Evolutionary conservation across 179 eudicot genomes (phyloP).

Genomic region (Amaranthus tricolor): DNA sequence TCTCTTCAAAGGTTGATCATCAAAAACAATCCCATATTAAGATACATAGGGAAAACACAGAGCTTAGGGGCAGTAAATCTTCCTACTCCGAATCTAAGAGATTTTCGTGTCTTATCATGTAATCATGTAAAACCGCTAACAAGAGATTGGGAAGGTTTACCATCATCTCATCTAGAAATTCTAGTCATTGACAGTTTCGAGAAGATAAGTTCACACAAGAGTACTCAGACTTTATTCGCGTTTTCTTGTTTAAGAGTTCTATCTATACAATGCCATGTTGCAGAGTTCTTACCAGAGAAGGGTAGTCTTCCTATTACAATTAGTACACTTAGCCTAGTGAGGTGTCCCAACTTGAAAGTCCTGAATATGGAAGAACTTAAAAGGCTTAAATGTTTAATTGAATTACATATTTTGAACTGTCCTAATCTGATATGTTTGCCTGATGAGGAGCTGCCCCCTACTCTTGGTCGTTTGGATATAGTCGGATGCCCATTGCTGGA

Average conservation of each 20-base stretch:
- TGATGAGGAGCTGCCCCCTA: constrained; percentile 21
- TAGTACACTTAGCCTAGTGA: background rate
- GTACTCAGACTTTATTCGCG: too few relatives aligned
- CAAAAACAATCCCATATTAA: background rate
- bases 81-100: background rate
- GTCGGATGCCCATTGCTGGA: background rate
- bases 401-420: background rate
- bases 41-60: background rate
- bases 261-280: too few relatives aligned
- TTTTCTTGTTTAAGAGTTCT: too few relatives aligned
- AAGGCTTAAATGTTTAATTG: too few relatives aligned
- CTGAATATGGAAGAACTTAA: too few relatives aligned
- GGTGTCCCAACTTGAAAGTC: too few relatives aligned
- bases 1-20: constrained; percentile 19
- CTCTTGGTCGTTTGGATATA: constrained; percentile 7
- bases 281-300: too few relatives aligned
- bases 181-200: background rate
- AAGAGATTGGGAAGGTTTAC: background rate
- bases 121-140: background rate
- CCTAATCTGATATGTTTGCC: constrained; percentile 26
- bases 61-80: background rate
- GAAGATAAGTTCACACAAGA: too few relatives aligned
- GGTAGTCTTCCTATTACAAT: too few relatives aligned
- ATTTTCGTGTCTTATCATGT: background rate
- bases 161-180: background rate